Evolutionary conservation across 202 grass and related monocot genomes (phyloP), one percentile per base, ranked within the genome.

Genomic region (Miscanthus sacchariflorus): DNA sequence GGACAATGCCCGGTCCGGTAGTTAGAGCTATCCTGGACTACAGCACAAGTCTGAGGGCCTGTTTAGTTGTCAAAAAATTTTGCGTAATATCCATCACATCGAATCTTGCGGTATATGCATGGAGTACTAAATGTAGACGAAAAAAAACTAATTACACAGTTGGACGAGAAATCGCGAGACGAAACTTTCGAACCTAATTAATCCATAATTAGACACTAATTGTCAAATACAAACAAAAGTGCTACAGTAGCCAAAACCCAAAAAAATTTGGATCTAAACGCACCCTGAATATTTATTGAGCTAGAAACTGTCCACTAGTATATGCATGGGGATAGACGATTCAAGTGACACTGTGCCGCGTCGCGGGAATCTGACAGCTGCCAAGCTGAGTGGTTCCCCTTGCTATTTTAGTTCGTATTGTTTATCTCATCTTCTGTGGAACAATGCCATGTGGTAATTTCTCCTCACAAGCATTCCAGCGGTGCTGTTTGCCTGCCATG

Each of bases 341-440:
- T 78, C 4, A 19, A 69, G 21, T 84, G 4, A 43, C 18, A 5
- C 42, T 5, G 3, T 43, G 70, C 12, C 52, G 64, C 21, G 63
- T 27, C 25, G 78, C 68, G 59, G 33, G 87, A 92, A 89, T 92
- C 87, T 89, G 83, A 89, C 87, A 92, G 90, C 90, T 89, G 90
- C 87, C 46, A 75, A 6, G 25, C 70, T 49, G n/a, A 79, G 79
- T 61, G 56, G 74, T 74, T 63, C 64, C n/a, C 40, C 56, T 78
- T 88, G 33, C 68, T 79, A 19, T 68, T 72, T 39, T 18, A 58
- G 74, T 61, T 4, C n/a, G 42, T 12, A 35, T 83, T 86, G 68
- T 79, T 77, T 89, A 19, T 39, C 74, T 38, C n/a, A 15, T 75
- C 79, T 83, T 48, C 7, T 86, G 75, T 84, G 48, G 83, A 79